Base-by-base conservation (phyloP, 768 basidiomycete species). In the Coprinopsis strossmayeri region DNA sequence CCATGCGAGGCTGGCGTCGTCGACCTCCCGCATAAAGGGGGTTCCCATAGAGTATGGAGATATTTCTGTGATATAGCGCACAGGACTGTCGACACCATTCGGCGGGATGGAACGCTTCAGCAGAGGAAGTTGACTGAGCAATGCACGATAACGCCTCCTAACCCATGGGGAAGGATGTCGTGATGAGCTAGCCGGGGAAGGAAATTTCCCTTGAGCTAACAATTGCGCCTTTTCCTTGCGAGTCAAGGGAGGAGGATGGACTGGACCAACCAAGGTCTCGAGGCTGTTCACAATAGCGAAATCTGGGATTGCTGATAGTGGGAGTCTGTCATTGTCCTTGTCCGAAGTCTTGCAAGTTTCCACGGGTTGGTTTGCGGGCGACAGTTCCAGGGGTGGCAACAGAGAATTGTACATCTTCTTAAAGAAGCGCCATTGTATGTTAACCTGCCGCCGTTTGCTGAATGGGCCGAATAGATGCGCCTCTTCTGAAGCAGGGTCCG, bases 391-490 rank as follows among this genome's bases (percentile, higher is more conserved):
- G 5, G 89, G 87, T 21, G 82, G 80, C 2, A 65, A 58, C 20
- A 82, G 64, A 54, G 79, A 83, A 56, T 69, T 74, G 53, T 69
- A 69, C 58, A 87, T 77, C 9, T 53, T 55, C 13, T 60, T 65
- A 62, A 81, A 88, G 57, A 72, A 86, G 18, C 79, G 77, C 79
- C 83, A 78, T 18, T 79, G 79, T 39, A 81, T 71, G 63, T 92
- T 91, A 42, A 80, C 71, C 60, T 88, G 78, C 37, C 87, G 76
- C 28, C 88, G 78, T 59, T 78, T 85, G 69, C 84, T 86, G 35
- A 89, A 68, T 9, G 72, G 76, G 2, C 87, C 87, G 27, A 86
- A 65, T 2, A 84, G 55, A 24, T 61, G 61, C 1, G 81, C 79
- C 46, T 86, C 82, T 48, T 76, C 69, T 7, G 84, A 82, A 2